Conservation (phyloP, 2,329 filamentous ascomycete species). For the Xylariaceae sp. region DNA sequence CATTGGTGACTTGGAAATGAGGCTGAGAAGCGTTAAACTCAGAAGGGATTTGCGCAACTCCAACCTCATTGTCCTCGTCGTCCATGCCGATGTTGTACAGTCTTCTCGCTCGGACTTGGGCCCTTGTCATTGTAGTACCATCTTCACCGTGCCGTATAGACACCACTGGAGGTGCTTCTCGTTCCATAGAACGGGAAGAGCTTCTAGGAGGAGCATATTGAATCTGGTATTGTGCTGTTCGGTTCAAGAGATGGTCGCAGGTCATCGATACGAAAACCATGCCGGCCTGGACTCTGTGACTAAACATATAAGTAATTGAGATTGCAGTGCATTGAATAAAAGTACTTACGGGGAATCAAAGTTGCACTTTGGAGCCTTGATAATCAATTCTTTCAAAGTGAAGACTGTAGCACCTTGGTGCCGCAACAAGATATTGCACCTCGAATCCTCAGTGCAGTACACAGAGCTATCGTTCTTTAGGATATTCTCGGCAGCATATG, state of each 20-base stretch:
- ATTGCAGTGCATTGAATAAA: not conserved
- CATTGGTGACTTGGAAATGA: constrained; percentile 53
- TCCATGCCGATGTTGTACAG: constrained; percentile 40
- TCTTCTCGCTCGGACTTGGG: constrained; percentile 41
- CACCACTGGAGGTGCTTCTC: constrained; percentile 37
- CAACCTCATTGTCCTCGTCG: constrained; percentile 42
- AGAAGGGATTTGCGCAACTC: constrained; percentile 52
- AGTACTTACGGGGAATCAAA: constrained; percentile 79
- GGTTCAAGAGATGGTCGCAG: constrained; percentile 67
- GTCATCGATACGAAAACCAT: constrained; percentile 90
- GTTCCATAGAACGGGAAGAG: constrained; percentile 23
- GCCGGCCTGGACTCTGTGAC: constrained; percentile 70
- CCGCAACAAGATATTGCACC: constrained; percentile 80
- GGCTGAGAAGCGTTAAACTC: constrained; percentile 49
- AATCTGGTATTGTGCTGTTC: constrained; percentile 73
- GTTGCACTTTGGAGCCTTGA: constrained; percentile 75
- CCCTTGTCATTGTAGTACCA: constrained; percentile 44
- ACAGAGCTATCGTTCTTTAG: constrained; percentile 77
- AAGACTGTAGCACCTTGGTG: constrained; percentile 81
- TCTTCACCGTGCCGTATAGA: constrained; percentile 52
- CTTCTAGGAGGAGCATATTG: constrained; percentile 48
- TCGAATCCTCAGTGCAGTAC: constrained; percentile 84
- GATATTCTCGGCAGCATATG: constrained; percentile 73
- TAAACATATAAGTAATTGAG: constrained; percentile 30
- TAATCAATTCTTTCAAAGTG: constrained; percentile 77